Conservation (phyloP, 345 rosid species). For the Aegle marmelos region DNA sequence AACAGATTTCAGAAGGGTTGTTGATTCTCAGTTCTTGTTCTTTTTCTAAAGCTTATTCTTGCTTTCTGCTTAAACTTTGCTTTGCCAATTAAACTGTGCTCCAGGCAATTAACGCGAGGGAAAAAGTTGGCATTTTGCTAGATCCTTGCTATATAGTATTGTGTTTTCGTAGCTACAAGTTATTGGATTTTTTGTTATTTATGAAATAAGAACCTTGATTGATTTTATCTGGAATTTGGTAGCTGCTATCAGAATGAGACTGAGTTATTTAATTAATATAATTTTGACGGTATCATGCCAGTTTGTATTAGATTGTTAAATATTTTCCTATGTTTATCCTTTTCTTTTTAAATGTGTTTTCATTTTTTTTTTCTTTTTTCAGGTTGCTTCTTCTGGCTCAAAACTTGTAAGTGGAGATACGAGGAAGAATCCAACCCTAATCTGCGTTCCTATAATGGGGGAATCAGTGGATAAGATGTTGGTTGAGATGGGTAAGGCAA, state of each 20-base stretch:
- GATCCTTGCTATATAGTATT: background rate
- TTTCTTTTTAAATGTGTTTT: background rate
- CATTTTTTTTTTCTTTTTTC: background rate
- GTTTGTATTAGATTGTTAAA: background rate
- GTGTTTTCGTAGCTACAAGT: background rate
- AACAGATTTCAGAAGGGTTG: background rate
- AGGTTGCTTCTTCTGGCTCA: constrained; percentile 32
- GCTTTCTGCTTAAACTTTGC: background rate
- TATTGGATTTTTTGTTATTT: background rate
- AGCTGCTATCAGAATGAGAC: background rate
- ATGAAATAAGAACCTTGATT: background rate
- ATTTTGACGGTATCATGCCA: background rate
- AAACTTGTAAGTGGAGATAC: constrained; percentile 29
- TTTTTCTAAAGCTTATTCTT: background rate
- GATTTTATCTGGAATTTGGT: background rate
- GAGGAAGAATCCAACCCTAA: constrained; percentile 55
- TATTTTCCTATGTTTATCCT: background rate
- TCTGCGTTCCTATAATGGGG: constrained; percentile 82
- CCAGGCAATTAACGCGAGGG: too few species aligned
- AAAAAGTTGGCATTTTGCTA: background rate
- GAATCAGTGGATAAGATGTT: constrained; percentile 62
- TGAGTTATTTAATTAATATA: too few species aligned
- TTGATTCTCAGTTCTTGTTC: background rate
- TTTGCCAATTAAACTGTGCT: background rate
- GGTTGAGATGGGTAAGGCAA: constrained; percentile 44